Percentiles rank a stretch among this genome's conserved stretches.
Conservation (phyloP, 2,329 filamentous ascomycete genomes). For the Ramularia collo-cygni region DNA sequence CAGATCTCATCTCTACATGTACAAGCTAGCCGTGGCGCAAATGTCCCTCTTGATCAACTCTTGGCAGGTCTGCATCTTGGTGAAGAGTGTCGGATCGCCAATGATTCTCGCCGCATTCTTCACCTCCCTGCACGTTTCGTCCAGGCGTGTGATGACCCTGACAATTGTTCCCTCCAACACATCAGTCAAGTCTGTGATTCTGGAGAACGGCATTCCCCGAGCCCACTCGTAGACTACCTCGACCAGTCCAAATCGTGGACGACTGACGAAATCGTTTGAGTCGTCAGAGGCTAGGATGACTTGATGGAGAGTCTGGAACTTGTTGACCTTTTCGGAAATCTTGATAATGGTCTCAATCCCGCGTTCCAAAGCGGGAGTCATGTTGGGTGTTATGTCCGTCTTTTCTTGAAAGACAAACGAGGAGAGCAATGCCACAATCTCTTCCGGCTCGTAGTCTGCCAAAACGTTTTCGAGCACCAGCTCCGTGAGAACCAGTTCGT, state of each 20-base stretch:
- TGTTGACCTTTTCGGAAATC: constrained; percentile 88
- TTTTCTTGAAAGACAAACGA: constrained; percentile 98
- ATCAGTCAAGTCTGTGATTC: constrained; percentile 91
- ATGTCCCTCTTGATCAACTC: constrained; percentile 97
- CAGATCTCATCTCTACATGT: too few relatives aligned
- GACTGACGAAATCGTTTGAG: constrained; percentile 81
- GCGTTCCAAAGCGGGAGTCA: constrained; percentile 74
- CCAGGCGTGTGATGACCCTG: constrained; percentile 82
- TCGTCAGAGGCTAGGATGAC: constrained; percentile 87
- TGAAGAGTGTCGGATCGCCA: constrained; percentile 84
- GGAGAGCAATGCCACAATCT: constrained; percentile 89
- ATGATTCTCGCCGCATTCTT: constrained; percentile 96
- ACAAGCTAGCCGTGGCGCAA: constrained; percentile 79
- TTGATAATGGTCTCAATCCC: constrained; percentile 80
- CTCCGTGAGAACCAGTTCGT: constrained; percentile 93
- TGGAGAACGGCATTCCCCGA: constrained; percentile 94
- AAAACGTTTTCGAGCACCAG: constrained; percentile 94
- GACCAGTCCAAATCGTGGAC: constrained; percentile 84
- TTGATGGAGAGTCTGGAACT: constrained; percentile 81
- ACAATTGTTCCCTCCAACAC: constrained; percentile 97
- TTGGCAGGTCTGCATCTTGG: constrained; percentile 95
- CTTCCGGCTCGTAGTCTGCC: constrained; percentile 88
- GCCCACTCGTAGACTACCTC: constrained; percentile 99
- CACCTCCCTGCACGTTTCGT: constrained; percentile 94
- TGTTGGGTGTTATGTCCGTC: constrained; percentile 69